Conservation (phyloP, 2,329 filamentous ascomycete genomes). For the Exophiala aquamarina region DNA sequence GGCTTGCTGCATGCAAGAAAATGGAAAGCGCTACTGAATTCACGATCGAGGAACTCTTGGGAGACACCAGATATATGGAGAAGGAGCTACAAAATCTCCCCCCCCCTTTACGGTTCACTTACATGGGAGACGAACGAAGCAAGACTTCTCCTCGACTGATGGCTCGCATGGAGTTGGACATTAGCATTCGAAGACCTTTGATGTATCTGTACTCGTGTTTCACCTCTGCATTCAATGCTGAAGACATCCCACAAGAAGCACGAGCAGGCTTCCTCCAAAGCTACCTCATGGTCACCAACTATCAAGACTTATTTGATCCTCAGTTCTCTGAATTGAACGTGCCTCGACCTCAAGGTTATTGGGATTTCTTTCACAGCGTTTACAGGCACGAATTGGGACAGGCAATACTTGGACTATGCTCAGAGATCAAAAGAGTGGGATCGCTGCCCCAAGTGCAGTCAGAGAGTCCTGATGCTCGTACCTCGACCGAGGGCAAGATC, state of each 20-base stretch:
- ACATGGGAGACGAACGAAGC: conserved; percentile 18
- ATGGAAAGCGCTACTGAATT: conserved; percentile 13
- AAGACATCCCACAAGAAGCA: conserved; percentile 26
- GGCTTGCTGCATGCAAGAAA: conserved; percentile 22
- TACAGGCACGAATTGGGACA: conserved; percentile 24
- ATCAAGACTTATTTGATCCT: conserved; percentile 36
- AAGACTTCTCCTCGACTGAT: conserved; percentile 26
- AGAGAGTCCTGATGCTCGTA: not conserved
- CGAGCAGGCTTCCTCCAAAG: conserved; percentile 30
- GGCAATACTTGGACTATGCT: conserved; percentile 22
- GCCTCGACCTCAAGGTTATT: conserved; percentile 25
- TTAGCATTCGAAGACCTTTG: conserved; percentile 32
- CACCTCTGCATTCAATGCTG: conserved; percentile 15
- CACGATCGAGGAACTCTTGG: conserved; percentile 19
- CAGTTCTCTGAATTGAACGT: conserved; percentile 31
- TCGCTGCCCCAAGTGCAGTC: not conserved
- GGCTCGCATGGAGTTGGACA: conserved; percentile 31
- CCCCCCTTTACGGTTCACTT: conserved; percentile 22
- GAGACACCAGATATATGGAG: conserved; percentile 24
- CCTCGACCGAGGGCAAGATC: not conserved
- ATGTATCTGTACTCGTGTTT: conserved; percentile 33
- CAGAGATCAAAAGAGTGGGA: conserved; percentile 22
- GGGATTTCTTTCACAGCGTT: conserved; percentile 27
- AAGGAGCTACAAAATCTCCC: conserved; percentile 24
- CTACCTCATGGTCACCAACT: conserved; percentile 30